Evolutionary conservation across 495 filamentous ascomycete species (phyloP).

Genomic region (Aspergillus sparsus): DNA sequence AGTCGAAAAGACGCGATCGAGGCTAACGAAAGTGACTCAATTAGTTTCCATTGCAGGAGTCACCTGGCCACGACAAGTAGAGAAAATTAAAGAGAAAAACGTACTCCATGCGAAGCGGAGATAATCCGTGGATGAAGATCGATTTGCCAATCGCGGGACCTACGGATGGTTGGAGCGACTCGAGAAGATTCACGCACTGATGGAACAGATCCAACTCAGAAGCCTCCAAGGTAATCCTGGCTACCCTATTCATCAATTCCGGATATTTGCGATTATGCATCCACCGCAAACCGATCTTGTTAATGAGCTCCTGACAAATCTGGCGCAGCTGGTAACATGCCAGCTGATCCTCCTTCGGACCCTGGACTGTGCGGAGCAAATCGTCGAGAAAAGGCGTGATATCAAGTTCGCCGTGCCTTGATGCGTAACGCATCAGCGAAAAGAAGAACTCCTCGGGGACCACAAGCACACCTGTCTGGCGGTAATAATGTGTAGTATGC

Average conservation of each 20-base stretch:
- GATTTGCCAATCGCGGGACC: slow-evolving; percentile 1
- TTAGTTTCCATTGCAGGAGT: not conserved
- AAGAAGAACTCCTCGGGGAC: not conserved
- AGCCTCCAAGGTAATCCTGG: not conserved
- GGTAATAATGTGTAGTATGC: slow-evolving; percentile 4
- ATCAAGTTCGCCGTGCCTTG: not conserved
- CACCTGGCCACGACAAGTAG: not conserved
- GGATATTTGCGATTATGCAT: not conserved
- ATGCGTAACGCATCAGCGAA: not conserved
- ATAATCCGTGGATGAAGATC: not conserved
- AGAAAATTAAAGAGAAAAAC: not conserved
- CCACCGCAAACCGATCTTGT: not conserved
- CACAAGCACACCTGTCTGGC: not conserved
- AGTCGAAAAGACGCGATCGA: not conserved
- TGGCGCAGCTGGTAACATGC: not conserved
- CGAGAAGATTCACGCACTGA: not conserved
- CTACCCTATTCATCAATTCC: not conserved
- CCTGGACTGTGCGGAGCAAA: not conserved
- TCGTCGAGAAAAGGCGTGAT: not conserved
- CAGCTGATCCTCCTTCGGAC: not conserved
- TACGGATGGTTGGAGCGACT: not conserved
- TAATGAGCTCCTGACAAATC: not conserved
- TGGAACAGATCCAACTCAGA: slow-evolving; percentile 1
- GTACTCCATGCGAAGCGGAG: not conserved
- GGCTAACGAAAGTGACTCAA: not conserved